phyloP scores from a whole-genome alignment of 1,284 basidiomycete species.

The Meira nashicola region DNA sequence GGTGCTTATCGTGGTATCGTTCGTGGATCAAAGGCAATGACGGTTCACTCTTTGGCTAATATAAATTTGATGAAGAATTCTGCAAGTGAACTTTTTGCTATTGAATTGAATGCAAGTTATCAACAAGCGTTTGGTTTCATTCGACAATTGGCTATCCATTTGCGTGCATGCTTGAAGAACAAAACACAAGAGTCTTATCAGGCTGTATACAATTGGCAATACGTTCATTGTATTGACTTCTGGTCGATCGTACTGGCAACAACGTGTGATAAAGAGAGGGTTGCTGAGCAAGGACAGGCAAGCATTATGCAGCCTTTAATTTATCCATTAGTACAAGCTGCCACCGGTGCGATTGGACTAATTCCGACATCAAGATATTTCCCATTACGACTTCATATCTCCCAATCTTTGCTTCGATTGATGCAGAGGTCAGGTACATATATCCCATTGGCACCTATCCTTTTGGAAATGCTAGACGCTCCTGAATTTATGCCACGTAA shows the following conservation, averaged over 20 bases:
- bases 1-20: conserved; percentile 80
- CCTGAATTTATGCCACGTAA: conserved; percentile 66
- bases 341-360: conserved; percentile 73
- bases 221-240: conserved; percentile 90
- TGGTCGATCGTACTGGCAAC: conserved; percentile 70
- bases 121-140: conserved; percentile 96
- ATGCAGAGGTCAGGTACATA: conserved; percentile 75
- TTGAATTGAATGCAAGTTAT: conserved; percentile 66
- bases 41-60: conserved; percentile 78
- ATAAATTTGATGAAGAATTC: conserved; percentile 98
- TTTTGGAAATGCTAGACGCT: conserved; percentile 80
- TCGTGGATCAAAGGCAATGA: conserved; percentile 75
- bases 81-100: conserved; percentile 81
- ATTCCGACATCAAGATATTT: conserved; percentile 75
- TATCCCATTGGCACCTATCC: conserved; percentile 77
- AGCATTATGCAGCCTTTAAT: conserved; percentile 81
- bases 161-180: conserved; percentile 84
- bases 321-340: conserved; percentile 91
- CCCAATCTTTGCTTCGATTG: conserved; percentile 68
- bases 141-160: conserved; percentile 86
- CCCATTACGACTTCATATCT: conserved; percentile 71
- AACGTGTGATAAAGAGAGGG: conserved; percentile 29
- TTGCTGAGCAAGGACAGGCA: conserved; percentile 12
- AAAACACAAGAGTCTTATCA: conserved; percentile 58
- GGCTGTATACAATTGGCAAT: conserved; percentile 78